Conservation (phyloP, 2,329 filamentous ascomycete genomes). For the Hirsutella minnesotensis region DNA sequence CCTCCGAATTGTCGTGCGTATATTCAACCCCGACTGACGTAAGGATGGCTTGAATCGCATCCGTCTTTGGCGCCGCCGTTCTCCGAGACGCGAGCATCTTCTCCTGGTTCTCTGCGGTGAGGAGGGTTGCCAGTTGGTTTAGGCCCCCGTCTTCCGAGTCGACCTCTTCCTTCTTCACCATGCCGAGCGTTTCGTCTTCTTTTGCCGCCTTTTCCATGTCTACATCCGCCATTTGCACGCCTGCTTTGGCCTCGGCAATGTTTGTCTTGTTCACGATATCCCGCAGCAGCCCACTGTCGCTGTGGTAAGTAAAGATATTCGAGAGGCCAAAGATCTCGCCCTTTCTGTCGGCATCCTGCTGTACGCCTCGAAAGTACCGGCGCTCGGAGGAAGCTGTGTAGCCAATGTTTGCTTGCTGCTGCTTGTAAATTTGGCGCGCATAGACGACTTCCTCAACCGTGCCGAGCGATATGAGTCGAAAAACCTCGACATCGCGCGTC, state of each 20-base stretch:
- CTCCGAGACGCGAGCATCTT: constrained; percentile 21
- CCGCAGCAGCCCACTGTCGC: constrained; percentile 68
- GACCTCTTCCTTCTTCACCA: constrained; percentile 32
- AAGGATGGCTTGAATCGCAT: constrained; percentile 82
- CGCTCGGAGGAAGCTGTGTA: constrained; percentile 88
- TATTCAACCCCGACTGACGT: constrained; percentile 83
- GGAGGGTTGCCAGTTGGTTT: constrained; percentile 53
- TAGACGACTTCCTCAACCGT: constrained; percentile 98
- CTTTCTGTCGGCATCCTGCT: constrained; percentile 69
- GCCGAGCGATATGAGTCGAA: constrained; percentile 77
- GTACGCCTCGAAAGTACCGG: constrained; percentile 90
- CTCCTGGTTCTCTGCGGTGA: constrained; percentile 35
- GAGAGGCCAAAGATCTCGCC: constrained; percentile 87
- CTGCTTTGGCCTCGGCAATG: constrained; percentile 81
- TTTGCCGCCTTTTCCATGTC: constrained; percentile 52
- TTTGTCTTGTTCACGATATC: constrained; percentile 99
- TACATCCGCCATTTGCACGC: constrained; percentile 67
- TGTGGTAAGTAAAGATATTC: constrained; percentile 77
- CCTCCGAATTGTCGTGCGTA: constrained; percentile 91
- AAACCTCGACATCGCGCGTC: constrained; percentile 85
- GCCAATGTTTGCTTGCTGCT: constrained; percentile 95
- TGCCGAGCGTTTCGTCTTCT: constrained; percentile 33
- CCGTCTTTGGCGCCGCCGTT: constrained; percentile 37
- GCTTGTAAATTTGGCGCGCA: constrained; percentile 94
- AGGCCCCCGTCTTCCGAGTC: constrained; percentile 52